Base-by-base conservation (phyloP, 345 rosid genomes). In the Eutrema heterophyllum region DNA sequence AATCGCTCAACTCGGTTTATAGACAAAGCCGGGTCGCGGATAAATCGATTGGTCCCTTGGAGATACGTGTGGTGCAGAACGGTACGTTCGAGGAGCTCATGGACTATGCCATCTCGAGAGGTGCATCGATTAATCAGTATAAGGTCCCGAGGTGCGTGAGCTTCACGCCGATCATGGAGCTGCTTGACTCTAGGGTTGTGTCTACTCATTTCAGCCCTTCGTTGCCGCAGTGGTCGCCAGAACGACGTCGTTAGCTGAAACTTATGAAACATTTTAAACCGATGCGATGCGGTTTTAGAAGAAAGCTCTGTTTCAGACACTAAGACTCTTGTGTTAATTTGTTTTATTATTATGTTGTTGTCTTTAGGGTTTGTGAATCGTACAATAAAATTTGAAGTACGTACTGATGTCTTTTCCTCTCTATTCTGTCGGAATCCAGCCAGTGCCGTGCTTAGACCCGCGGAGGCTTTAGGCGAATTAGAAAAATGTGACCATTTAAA, bases 21-120 rank as follows among this genome's bases (percentile, higher is more conserved):
- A 71, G 98, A 46, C 97, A 94, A 62, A 81, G 97, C 66, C 81
- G 98, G 16, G 97, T 91, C 10, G 84, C 95, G 0, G 95, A 89
- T 70, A 86, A 83, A 62, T 89, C 98, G 0, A 88, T 94, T 10
- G 98, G 96, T 18, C 97, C 98, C 2, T 70, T 94, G 12, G 98
- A 94, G 84, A 89, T 91, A 50, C 79, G 92, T 49, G 81, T 93
- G 24, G 98, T 93, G 35, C 61, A 78, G 53, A 86, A 68, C 58
- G 98, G 98, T 1, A 91, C 97, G 6, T 94, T 94, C 63, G 97
- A 94, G 69, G 96, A 94, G 72, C 83, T 93, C 2, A 93, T 93
- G 98, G 98, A 93, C 68, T 91, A 87, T 36, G 97, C 97, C 15
- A 86, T 94, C 15, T 86, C 95, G 13, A 82, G 96, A 58, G 97